phyloP scores from a whole-genome alignment of 2,329 filamentous ascomycete species.

The Xylaria sp. region DNA sequence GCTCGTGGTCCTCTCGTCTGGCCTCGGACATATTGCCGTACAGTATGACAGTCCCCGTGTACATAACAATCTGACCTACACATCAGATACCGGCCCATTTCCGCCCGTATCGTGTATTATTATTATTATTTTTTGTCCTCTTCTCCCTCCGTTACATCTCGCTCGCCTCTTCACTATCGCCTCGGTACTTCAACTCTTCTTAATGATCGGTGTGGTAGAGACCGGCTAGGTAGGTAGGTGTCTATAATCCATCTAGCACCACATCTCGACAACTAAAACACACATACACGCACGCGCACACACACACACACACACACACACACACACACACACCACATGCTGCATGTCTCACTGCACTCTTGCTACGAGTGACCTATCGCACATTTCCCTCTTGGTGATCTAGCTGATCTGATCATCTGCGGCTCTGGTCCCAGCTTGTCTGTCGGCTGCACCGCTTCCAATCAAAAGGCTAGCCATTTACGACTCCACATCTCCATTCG shows the following conservation, averaged over 20 bases:
- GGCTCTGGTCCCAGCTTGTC: slow-evolving; percentile 49
- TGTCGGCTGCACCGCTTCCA: slow-evolving; percentile 49
- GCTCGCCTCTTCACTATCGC: not conserved
- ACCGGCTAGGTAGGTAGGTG: not conserved
- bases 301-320: slow-evolving; percentile 9
- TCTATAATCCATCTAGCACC: slow-evolving; percentile 2
- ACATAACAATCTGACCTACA: not conserved
- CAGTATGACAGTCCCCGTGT: not conserved
- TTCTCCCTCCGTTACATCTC: slow-evolving; percentile 1
- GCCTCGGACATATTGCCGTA: slow-evolving; percentile 3
- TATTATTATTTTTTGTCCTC: slow-evolving; percentile 4
- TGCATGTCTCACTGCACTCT: slow-evolving; percentile 25
- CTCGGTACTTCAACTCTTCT: slow-evolving; percentile 9
- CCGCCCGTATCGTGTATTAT: slow-evolving; percentile 24
- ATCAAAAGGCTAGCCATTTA: slow-evolving; percentile 46
- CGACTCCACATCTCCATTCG: slow-evolving; percentile 49
- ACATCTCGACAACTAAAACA: too few relatives aligned
- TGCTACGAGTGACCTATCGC: slow-evolving; percentile 8
- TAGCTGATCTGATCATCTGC: slow-evolving; percentile 36
- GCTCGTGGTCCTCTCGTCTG: slow-evolving; percentile 4
- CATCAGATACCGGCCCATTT: slow-evolving; percentile 11
- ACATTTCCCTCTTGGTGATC: slow-evolving; percentile 8
- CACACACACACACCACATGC: slow-evolving; percentile 9
- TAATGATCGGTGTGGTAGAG: slow-evolving; percentile 8
- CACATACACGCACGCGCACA: too few relatives aligned